Conservation (phyloP, 805 yeast species). For the Hanseniaspora valbyensis region DNA sequence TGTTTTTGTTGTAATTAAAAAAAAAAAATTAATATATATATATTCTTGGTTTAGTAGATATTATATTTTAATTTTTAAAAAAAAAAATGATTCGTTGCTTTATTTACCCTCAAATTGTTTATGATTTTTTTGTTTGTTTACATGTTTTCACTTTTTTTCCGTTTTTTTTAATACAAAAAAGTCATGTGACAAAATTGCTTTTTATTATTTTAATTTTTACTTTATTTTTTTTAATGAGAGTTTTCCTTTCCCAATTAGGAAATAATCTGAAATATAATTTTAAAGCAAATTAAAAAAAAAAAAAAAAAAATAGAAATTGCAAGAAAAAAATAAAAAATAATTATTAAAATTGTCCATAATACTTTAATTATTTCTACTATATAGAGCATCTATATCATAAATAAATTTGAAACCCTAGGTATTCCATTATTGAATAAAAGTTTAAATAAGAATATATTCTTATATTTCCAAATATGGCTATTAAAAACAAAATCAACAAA, state of each 20-base stretch:
- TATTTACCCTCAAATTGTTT: not conserved
- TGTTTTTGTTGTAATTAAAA: not conserved
- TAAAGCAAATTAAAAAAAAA: too few relatives aligned
- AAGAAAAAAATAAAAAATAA: too few relatives aligned
- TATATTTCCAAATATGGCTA: slow-evolving; percentile 18
- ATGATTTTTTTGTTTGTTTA: not conserved
- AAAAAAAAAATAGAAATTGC: too few relatives aligned
- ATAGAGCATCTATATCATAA: too few relatives aligned
- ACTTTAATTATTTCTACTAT: too few relatives aligned
- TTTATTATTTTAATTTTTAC: not conserved
- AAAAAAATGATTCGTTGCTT: not conserved
- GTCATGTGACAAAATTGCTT: not conserved
- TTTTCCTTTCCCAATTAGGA: not conserved
- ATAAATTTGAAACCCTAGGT: too few relatives aligned
- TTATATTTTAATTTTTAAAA: too few relatives aligned
- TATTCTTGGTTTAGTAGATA: not conserved
- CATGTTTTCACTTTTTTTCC: not conserved
- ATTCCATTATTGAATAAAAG: too few relatives aligned
- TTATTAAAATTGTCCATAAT: too few relatives aligned
- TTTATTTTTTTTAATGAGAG: not conserved
- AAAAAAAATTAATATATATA: not conserved
- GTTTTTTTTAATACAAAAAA: not conserved
- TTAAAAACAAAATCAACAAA: slow-evolving; percentile 39
- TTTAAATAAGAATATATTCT: not conserved
- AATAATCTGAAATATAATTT: too few relatives aligned